Evolutionary conservation across 2,329 filamentous ascomycete genomes (phyloP), one percentile per base, ranked within the genome.

Genomic region (Fusarium globosum): DNA sequence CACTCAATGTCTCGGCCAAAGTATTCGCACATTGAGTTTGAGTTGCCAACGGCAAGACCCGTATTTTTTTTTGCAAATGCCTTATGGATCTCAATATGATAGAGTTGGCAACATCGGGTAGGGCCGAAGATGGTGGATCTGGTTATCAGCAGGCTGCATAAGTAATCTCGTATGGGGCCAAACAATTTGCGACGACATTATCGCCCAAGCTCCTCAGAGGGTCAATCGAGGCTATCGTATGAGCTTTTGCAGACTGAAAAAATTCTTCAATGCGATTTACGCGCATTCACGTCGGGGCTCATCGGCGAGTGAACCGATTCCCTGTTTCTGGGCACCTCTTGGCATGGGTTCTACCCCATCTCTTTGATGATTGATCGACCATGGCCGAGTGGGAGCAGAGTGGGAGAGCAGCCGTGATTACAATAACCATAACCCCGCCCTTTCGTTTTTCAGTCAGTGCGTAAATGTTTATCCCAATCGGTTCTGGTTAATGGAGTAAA

Each of bases 331-430:
- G 23, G 33, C 56, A 20, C 8, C 26, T 38, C 56, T 51, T 58
- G 42, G 56, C 56, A 21, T 20, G 23, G 30, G 6, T 51, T 58
- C 14, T 23, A n/a, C 23, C 56, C 55, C 41, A 49, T 51, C 23
- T 28, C 20, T n/a, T 7, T 39, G 35, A n/a, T 36, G 14, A 58
- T 18, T 6, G 42, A 49, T 36, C 35, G 55, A 49, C 43, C 7
- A 18, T n/a, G 51, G 20, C 56, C 56, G 56, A 58, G 56, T 58
- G 56, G 56, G 56, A 58, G 56, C 21, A 58, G n/a, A 51, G 56
- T 58, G 56, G 56, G 56, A 35, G 41, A 35, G n/a, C 30, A 35
- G 23, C 33, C 13, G 15, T 49, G 55, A 49, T 58, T 30, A 30
- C 55, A 26, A 36, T 28, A 49, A 21, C 41, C 55, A 58, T 28